Conservation (phyloP, 768 basidiomycete genomes). For the Lactifluus volemus region DNA sequence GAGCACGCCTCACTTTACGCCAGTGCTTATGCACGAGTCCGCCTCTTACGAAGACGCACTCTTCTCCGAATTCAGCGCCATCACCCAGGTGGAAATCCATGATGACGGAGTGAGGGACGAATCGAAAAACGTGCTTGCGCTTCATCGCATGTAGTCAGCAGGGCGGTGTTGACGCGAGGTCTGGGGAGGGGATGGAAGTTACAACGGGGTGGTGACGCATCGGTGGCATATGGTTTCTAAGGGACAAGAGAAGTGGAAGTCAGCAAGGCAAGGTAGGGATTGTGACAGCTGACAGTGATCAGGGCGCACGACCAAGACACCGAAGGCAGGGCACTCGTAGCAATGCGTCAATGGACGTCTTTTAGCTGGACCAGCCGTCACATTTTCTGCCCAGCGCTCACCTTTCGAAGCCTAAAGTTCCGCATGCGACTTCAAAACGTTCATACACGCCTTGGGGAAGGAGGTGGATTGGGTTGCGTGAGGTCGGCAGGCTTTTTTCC, state of each 20-base stretch:
- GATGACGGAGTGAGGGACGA: background rate
- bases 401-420: background rate
- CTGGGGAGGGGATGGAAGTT: background rate
- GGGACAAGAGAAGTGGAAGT: background rate
- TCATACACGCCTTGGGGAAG: background rate
- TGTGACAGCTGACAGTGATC: background rate
- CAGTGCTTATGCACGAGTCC: background rate
- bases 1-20: background rate
- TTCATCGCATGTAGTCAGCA: background rate
- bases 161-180: background rate
- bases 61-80: conserved; percentile 3
- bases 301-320: background rate
- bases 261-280: background rate
- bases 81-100: background rate
- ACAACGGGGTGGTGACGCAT: background rate
- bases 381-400: background rate
- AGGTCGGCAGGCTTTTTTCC: conserved; percentile 3
- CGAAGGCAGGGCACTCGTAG: background rate
- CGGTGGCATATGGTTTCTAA: background rate
- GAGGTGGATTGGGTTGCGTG: background rate
- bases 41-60: conserved; percentile 1
- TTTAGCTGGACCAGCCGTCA: conserved; percentile 4
- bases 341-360: conserved; percentile 1
- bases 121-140: background rate
- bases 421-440: background rate